phyloP scores from a whole-genome alignment of 495 filamentous ascomycete genomes.

The Hypomontagnella submonticulosa region DNA sequence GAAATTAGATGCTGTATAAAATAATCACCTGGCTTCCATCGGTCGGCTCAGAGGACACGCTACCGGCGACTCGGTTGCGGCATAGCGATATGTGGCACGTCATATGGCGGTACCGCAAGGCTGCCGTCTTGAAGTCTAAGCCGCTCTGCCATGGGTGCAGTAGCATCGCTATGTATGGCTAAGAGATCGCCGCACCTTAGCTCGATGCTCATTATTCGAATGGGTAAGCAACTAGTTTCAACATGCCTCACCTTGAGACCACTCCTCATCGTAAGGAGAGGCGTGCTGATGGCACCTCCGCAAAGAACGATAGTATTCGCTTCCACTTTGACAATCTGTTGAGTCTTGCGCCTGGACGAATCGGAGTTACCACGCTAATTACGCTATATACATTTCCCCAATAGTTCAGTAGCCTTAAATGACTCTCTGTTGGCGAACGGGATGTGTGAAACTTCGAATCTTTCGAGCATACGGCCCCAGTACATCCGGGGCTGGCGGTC shows the following conservation, averaged over 20 bases:
- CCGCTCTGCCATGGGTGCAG: constrained; percentile 68
- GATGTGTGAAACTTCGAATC: constrained; percentile 69
- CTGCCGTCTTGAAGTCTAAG: constrained; percentile 68
- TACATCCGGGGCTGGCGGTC: no score
- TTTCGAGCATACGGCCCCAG: no score
- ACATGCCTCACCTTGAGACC: constrained; percentile 53
- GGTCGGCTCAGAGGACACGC: constrained; percentile 73
- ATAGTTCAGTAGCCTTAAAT: constrained; percentile 67
- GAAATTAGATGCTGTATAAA: constrained; percentile 68
- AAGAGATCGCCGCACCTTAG: not conserved
- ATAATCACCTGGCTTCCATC: constrained; percentile 66
- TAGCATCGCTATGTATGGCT: constrained; percentile 50
- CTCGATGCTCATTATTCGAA: constrained; percentile 73
- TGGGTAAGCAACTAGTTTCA: constrained; percentile 21
- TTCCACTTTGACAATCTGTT: constrained; percentile 68
- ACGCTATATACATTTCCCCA: constrained; percentile 72
- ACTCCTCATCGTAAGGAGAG: constrained; percentile 72
- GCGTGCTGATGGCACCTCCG: constrained; percentile 71
- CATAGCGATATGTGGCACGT: constrained; percentile 69
- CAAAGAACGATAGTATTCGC: constrained; percentile 79
- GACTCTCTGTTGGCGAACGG: constrained; percentile 65
- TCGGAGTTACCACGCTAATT: constrained; percentile 65
- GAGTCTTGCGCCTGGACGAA: constrained; percentile 44
- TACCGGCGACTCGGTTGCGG: constrained; percentile 71
- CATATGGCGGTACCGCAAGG: constrained; percentile 65